phyloP scores from a whole-genome alignment of 2,329 filamentous ascomycete genomes.

The Ophiostoma tasmaniense region DNA sequence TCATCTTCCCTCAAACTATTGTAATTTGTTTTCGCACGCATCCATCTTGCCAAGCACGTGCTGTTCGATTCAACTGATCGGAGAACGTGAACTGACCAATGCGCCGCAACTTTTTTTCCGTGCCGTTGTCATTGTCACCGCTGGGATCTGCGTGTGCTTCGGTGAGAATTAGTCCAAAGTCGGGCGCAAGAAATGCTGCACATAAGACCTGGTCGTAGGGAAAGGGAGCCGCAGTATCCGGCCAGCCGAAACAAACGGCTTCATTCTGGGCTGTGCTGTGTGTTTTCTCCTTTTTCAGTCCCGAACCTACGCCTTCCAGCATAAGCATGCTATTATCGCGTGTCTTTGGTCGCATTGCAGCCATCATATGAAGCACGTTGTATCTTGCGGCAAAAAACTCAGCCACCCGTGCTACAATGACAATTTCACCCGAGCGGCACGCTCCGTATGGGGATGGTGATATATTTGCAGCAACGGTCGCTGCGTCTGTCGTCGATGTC shows the following conservation, averaged over 20 bases:
- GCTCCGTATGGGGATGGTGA: neutral
- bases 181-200: neutral
- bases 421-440: neutral
- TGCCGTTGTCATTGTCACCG: neutral
- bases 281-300: neutral
- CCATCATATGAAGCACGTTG: neutral
- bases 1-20: neutral
- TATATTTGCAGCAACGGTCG: neutral
- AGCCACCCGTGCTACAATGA: neutral
- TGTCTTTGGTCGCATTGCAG: neutral
- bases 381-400: neutral
- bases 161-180: neutral
- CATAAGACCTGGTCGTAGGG: neutral
- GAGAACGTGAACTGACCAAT: neutral
- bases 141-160: neutral
- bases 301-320: neutral
- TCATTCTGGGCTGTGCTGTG: neutral
- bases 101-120: neutral
- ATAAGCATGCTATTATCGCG: neutral
- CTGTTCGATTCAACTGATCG: neutral
- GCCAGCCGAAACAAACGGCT: neutral
- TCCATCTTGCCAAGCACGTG: neutral
- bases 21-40: neutral
- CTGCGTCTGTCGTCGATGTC: neutral
- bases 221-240: neutral